These are phyloP conservation scores for Sphagnum fallax DNA, from an alignment of 228 moss, liverwort and hornwort genomes.

Conservation along the genomic window DNA sequence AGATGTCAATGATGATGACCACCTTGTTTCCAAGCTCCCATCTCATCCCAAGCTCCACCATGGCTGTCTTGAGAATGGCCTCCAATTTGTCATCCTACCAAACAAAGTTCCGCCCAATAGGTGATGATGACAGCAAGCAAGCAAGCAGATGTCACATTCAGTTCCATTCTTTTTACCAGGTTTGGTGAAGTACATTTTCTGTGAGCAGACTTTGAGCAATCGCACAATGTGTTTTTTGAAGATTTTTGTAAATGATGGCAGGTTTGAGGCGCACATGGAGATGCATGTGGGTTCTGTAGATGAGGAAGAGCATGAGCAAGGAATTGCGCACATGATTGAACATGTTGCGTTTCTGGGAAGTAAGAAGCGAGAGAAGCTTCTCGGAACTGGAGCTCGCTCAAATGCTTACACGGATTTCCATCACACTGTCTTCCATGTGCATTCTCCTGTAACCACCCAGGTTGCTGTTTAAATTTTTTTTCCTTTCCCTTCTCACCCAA, in stretches of 20 bases:
- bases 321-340: conserved; percentile 99
- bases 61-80: conserved; percentile 72
- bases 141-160: too few relatives aligned
- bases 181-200: too few relatives aligned
- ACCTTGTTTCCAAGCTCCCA: conserved; percentile 73
- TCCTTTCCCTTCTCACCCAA: too few relatives aligned
- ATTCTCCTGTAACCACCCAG: conserved; percentile 96
- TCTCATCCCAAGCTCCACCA: conserved; percentile 95
- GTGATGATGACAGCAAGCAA: conserved; percentile 14
- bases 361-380: conserved; percentile 94
- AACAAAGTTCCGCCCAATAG: conserved; percentile 97
- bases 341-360: conserved; percentile 99
- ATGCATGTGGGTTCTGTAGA: conserved; percentile 99
- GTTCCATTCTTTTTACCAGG: too few relatives aligned
- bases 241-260: conserved; percentile 11
- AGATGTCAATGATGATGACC: conserved; percentile 49
- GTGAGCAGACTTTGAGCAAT: too few relatives aligned
- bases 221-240: too few relatives aligned
- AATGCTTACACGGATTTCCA: conserved; percentile 99
- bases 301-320: conserved; percentile 90
- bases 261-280: conserved; percentile 99
- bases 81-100: conserved; percentile 89
- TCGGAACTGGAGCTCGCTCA: conserved; percentile 97
- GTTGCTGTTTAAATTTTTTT: background rate
- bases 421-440: conserved; percentile 99